These are phyloP conservation scores for Ophiognomonia clavigignenti-juglandacearum DNA, from an alignment of 2,329 filamentous ascomycete genomes.

Conservation along the genomic window DNA sequence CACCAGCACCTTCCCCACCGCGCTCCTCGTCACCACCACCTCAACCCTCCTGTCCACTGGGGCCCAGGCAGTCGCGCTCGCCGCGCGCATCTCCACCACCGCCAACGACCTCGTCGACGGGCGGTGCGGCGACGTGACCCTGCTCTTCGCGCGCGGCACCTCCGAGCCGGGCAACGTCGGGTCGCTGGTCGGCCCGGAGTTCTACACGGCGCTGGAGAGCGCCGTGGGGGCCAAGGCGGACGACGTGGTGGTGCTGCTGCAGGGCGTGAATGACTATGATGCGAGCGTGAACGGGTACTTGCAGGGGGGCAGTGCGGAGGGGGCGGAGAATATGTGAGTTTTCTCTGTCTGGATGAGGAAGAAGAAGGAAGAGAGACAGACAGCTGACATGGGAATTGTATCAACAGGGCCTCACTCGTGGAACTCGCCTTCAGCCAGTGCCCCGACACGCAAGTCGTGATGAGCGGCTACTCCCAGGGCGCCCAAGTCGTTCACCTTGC, in stretches of 20 bases:
- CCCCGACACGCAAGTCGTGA: slow-evolving; percentile 34
- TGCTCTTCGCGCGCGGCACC: slow-evolving; percentile 26
- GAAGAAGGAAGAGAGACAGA: neutral
- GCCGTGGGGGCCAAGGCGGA: slow-evolving; percentile 16
- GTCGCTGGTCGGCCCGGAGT: slow-evolving; percentile 21
- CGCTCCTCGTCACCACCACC: neutral
- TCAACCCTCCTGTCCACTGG: neutral
- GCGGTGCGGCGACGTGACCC: slow-evolving; percentile 18
- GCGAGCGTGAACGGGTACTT: slow-evolving; percentile 21
- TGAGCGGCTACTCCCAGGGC: slow-evolving; percentile 33
- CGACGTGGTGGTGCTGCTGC: too few species aligned
- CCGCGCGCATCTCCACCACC: slow-evolving; percentile 6
- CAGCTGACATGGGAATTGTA: slow-evolving; percentile 21
- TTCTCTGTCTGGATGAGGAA: neutral
- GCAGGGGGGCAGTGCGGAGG: slow-evolving; percentile 20
- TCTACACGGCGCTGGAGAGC: slow-evolving; percentile 19
- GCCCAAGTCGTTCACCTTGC: slow-evolving; percentile 26
- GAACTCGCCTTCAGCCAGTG: slow-evolving; percentile 27
- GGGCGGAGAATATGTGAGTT: slow-evolving; percentile 13
- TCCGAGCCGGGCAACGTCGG: slow-evolving; percentile 23
- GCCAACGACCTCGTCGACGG: slow-evolving; percentile 7
- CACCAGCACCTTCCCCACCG: slow-evolving; percentile 4
- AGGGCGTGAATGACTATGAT: slow-evolving; percentile 23
- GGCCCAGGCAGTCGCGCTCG: neutral
- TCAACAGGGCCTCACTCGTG: slow-evolving; percentile 27